Evolutionary conservation across 2,329 filamentous ascomycete genomes (phyloP), one percentile per base, ranked within the genome.

Genomic region (Colletotrichum sp.): DNA sequence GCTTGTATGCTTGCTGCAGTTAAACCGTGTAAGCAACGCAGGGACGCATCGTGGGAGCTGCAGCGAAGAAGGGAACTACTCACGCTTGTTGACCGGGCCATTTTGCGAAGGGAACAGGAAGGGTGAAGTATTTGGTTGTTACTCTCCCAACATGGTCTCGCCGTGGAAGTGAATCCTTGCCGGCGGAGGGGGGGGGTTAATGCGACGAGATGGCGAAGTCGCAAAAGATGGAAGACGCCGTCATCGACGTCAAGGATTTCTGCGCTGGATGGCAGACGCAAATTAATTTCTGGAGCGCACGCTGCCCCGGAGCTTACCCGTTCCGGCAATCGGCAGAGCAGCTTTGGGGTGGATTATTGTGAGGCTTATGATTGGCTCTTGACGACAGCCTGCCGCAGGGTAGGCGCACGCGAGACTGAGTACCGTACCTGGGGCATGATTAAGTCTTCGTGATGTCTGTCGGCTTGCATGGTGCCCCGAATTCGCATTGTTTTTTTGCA

Each of bases 1-100:
- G 88, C 79, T 84, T 85, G 77, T 86, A 85, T 49, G 84, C 85
- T 80, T 85, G 82, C 89, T 90, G 77, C 39, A 21, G 52, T 16
- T 9, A 12, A 32, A 39, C 34, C 49, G 16, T 60, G 72, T 78
- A 39, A 78, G 72, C 62, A 55, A 73, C 30, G 39, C 34, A 70
- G 57, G 15, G 28, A 15, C 34, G 26, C 7, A 24, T 21, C 21
- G 24, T 9, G 13, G 10, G 6, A 13, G 32, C 49, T 32, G 64
- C 24, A 39, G n/a, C 30, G 15, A 44, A 3, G 26, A 57, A 26
- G 66, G 49, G 52, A 44, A 49, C 6, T 13, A 77, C 80, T 32
- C 76, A 81, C 80, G 34, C 77, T 78, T 28, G 77, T 76, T 69
- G 79, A 60, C 15, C 76, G 76, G 24, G 80, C 77, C 79, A 80